Conservation (phyloP, 2,329 filamentous ascomycete genomes). For the Clathrospora elynae region DNA sequence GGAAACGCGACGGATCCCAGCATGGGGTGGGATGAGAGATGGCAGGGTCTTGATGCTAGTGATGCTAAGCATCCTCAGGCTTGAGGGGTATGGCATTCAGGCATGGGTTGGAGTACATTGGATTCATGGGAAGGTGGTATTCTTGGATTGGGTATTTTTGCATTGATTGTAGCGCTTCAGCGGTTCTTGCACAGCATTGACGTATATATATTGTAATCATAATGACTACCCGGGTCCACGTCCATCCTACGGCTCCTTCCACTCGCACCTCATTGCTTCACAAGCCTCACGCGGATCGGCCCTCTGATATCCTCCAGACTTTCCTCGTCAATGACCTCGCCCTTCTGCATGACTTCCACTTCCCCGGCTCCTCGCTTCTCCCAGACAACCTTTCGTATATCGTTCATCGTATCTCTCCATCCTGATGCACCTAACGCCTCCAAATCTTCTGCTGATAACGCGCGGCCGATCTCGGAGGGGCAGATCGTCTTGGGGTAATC, state of each 20-base stretch:
- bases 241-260: too few relatives aligned
- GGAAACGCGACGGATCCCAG: slow-evolving; percentile 39
- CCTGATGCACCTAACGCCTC: slow-evolving; percentile 23
- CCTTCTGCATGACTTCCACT: slow-evolving; percentile 57
- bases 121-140: slow-evolving; percentile 3
- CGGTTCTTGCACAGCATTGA: slow-evolving; percentile 8
- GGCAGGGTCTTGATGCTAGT: slow-evolving; percentile 48
- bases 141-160: slow-evolving; percentile 9
- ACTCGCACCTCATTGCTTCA: slow-evolving; percentile 4
- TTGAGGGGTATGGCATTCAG: slow-evolving; percentile 3
- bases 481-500: slow-evolving; percentile 58
- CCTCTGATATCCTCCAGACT: slow-evolving; percentile 50
- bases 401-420: slow-evolving; percentile 57
- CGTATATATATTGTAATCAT: slow-evolving; percentile 13
- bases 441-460: slow-evolving; percentile 51
- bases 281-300: slow-evolving; percentile 53
- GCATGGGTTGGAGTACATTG: slow-evolving; percentile 11
- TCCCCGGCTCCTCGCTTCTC: slow-evolving; percentile 48
- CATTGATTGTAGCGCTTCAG: slow-evolving; percentile 7
- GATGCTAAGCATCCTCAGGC: slow-evolving; percentile 40
- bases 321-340: slow-evolving; percentile 47
- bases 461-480: slow-evolving; percentile 58
- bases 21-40: slow-evolving; percentile 46
- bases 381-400: slow-evolving; percentile 52
- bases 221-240: too few relatives aligned